A percentile compares a stretch with the other conserved stretches of the same genome.
Conservation (phyloP, 2,329 filamentous ascomycete species). For the Fusarium chaquense region DNA sequence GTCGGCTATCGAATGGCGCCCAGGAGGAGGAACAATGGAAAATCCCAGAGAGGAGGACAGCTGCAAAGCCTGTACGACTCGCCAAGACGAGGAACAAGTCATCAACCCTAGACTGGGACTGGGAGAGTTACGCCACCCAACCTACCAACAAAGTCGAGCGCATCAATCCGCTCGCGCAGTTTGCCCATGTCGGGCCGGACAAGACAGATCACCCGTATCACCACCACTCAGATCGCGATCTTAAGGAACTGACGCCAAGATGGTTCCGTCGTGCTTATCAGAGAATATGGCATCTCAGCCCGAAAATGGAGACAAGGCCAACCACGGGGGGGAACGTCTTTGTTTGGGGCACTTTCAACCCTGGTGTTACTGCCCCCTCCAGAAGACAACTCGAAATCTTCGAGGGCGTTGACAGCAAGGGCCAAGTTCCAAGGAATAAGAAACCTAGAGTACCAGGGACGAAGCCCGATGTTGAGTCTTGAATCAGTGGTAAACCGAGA, state of each 20-base stretch:
- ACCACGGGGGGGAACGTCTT: constrained; percentile 52
- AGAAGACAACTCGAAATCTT: constrained; percentile 61
- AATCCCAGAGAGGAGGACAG: constrained; percentile 52
- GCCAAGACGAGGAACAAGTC: not conserved
- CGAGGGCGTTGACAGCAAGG: constrained; percentile 55
- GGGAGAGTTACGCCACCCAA: constrained; percentile 57
- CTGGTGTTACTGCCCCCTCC: constrained; percentile 47
- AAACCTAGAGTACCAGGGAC: constrained; percentile 27
- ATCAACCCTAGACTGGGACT: constrained; percentile 52
- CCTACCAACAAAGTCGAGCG: constrained; percentile 57
- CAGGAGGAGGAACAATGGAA: constrained; percentile 54
- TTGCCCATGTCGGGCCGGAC: constrained; percentile 43
- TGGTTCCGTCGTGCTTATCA: constrained; percentile 63
- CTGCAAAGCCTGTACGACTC: constrained; percentile 24
- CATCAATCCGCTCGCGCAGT: constrained; percentile 46
- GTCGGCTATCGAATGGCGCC: constrained; percentile 58
- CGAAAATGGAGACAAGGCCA: constrained; percentile 56
- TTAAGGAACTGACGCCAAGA: constrained; percentile 53
- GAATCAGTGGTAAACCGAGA: not conserved
- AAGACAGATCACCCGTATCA: constrained; percentile 55
- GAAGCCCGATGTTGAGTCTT: constrained; percentile 28
- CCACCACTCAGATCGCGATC: constrained; percentile 48
- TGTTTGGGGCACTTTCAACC: constrained; percentile 59
- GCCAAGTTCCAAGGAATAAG: constrained; percentile 35
- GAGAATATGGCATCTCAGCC: constrained; percentile 59